Evolutionary conservation across 345 rosid species (phyloP), one percentile per base, ranked within the genome.

Genomic region (Syzygium aromaticum): DNA sequence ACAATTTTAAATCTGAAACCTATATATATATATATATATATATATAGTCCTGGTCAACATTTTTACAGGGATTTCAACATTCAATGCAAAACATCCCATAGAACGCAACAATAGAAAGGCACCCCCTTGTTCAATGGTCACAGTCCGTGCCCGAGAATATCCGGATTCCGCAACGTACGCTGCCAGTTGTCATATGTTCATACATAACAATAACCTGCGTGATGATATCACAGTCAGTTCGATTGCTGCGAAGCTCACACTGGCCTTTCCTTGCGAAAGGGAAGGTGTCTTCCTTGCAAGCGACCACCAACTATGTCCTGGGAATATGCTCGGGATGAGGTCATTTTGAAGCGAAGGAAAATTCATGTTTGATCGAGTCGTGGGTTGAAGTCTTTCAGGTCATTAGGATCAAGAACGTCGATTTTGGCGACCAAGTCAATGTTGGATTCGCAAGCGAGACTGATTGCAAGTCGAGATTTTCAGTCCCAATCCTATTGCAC

Each of bases 391-490:
- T 28, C 78, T 54, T 54, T 22, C n/a, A 2, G 61, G 27, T 56
- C 61, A 5, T 22, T 56, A 8, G 61, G 27, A 9, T 67, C 23
- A 21, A 67, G 46, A 33, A 19, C 43, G 2, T 30, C 12, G 22
- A 10, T 67, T 30, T 9, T 1, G 1, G 12, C 11, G 43, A 3
- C 8, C 23, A 2, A 19, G 43, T 16, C 1, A 3, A 21, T 8
- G 78, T 30, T 16, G 46, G 25, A 67, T 33, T 33, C 2, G 78
- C 13, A 67, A 33, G 17, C 1, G 12, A 17, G 78, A 67, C 3
- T 11, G 11, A 17, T 30, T 30, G 12, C 23, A 17, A 67, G 25
- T 67, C 1, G 46, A 33, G 46, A 67, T 67, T 38, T 43, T 43
- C 43, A 40, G 6, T 40, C 43, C 43, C 4, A 40, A 40, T 40